Base-by-base conservation (phyloP, 345 rosid species). In the Citrus sp. region DNA sequence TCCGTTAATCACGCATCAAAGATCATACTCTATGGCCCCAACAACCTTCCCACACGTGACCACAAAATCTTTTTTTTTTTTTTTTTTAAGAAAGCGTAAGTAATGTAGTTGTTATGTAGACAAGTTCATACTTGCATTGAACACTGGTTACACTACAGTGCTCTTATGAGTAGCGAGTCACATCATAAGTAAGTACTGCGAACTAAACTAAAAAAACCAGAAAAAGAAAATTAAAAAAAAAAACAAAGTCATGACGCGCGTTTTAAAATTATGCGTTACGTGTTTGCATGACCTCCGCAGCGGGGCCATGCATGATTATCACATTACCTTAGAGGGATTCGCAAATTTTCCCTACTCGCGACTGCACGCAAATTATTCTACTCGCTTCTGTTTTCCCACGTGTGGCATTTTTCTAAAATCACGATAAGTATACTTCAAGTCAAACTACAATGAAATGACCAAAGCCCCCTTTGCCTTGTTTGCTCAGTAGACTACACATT, bases 301-400 rank as follows among this genome's bases (percentile, higher is more conserved):
- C 68, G 78, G 85, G 85, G 32, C 72, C 82, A 72, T 59, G 85
- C 85, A 80, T 77, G 76, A 68, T 66, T 71, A 67, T 49, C 68
- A 21, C 73, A 65, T 13, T 40, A n/a, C 67, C 27, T 58, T 63
- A 7, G 7, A 9, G 58, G 58, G 37, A 37, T 67, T 54, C 62
- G 18, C 2, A 0, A 55, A 9, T 9, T 6, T 21, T 19, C 13
- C n/a, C 28, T 13, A 72, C 65, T 72, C 65, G n/a, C 66, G 4
- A 3, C 32, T 22, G 54, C 35, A 58, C 18, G 6, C 5, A 34
- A 58, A 1, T 4, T 0, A 1, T 0, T 0, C 27, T 30, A 71
- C 42, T 71, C 73, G 49, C 72, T 24, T 0, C 2, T 6, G 2
- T n/a, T 34, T 34, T 27, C 35, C 25, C 63, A 76, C 72, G 34